Conservation (phyloP, 225 moss, liverwort and hornwort species). For the Marchantia paleacea region DNA sequence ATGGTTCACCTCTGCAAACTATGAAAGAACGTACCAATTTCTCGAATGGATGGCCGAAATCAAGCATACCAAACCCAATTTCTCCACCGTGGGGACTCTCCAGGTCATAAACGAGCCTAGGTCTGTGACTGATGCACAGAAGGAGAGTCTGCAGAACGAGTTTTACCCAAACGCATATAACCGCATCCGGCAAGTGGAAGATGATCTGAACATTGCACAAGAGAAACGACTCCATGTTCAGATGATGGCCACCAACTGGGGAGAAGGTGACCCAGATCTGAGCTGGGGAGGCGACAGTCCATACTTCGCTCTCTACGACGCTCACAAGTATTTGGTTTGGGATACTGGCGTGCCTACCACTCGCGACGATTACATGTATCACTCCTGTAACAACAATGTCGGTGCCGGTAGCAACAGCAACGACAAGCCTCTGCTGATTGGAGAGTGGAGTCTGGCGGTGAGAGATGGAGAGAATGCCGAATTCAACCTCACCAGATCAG, state of each 20-base stretch:
- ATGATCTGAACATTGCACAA: conserved; percentile 1
- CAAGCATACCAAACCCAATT: conserved; percentile 15
- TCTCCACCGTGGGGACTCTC: conserved; percentile 30
- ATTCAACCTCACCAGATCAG: conserved; percentile 16
- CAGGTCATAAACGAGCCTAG: conserved; percentile 35
- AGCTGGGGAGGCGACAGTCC: conserved; percentile 5
- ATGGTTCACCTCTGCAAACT: background rate
- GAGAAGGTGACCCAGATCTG: conserved; percentile 13
- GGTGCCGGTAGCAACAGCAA: conserved; percentile 9
- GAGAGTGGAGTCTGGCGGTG: conserved; percentile 30
- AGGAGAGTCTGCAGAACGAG: background rate
- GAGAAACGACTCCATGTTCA: conserved; percentile 28
- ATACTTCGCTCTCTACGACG: conserved; percentile 24
- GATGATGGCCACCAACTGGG: conserved; percentile 36
- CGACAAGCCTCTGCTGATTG: conserved; percentile 27
- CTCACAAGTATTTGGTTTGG: conserved; percentile 25
- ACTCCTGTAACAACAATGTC: conserved; percentile 16
- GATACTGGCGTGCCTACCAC: conserved; percentile 14
- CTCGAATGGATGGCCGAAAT: conserved; percentile 31
- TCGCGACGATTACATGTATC: conserved; percentile 18
- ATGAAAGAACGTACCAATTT: conserved; percentile 20
- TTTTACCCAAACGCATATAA: conserved; percentile 30
- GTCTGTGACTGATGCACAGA: background rate
- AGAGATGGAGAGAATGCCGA: conserved; percentile 14
- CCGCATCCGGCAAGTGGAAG: conserved; percentile 27